These are phyloP conservation scores for Chaetomiaceae sp. DNA, from an alignment of 2,329 filamentous ascomycete genomes.

Conservation along the genomic window DNA sequence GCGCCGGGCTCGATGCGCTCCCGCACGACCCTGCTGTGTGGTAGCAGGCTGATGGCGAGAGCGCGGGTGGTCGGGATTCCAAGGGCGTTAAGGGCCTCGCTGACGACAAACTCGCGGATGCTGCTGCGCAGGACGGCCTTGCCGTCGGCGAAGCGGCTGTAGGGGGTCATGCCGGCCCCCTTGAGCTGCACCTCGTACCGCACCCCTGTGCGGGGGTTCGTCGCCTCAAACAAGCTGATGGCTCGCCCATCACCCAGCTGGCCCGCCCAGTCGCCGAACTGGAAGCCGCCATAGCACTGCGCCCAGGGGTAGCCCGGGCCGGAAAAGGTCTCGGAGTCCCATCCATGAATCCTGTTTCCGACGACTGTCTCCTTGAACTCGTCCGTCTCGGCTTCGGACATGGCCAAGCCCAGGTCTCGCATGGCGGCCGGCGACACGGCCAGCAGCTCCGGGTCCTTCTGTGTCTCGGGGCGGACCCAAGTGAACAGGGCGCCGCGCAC, in stretches of 20 bases:
- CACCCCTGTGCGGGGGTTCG: conserved; percentile 63
- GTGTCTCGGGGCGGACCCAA: conserved; percentile 77
- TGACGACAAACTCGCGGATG: conserved; percentile 91
- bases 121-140: conserved; percentile 89
- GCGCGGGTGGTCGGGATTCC: conserved; percentile 83
- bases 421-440: conserved; percentile 75
- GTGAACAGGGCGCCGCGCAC: conserved; percentile 85
- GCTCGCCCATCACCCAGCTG: conserved; percentile 93
- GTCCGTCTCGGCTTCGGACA: conserved; percentile 62
- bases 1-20: conserved; percentile 85
- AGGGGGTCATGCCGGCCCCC: conserved; percentile 87
- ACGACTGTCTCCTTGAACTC: conserved; percentile 75
- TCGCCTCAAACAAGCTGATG: conserved; percentile 89
- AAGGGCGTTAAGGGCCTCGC: conserved; percentile 81
- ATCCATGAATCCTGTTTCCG: conserved; percentile 78
- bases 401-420: conserved; percentile 70
- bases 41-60: conserved; percentile 72
- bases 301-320: conserved; percentile 82
- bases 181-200: conserved; percentile 93
- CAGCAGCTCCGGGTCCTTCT: conserved; percentile 71
- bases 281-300: conserved; percentile 88
- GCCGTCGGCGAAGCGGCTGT: conserved; percentile 93
- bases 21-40: conserved; percentile 66
- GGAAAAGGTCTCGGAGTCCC: conserved; percentile 53
- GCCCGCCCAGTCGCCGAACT: conserved; percentile 85